Percentiles rank a stretch among this genome's conserved stretches.
These are phyloP conservation scores for Plasmodium gallinaceum DNA, from an alignment of 169 alveolate genomes.

Conservation along the genomic window DNA sequence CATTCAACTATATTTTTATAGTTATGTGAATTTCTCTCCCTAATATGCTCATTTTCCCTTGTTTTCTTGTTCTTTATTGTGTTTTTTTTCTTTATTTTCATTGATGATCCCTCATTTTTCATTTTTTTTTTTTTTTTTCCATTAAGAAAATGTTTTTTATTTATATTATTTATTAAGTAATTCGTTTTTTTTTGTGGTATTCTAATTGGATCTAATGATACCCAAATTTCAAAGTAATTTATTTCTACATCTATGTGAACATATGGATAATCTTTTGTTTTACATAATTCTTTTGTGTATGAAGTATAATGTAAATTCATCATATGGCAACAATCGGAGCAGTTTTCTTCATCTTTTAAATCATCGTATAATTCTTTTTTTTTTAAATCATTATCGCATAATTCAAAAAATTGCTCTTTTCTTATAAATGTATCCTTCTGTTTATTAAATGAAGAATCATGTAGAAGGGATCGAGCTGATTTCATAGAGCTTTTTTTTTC, in stretches of 20 bases:
- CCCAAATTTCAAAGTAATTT: conserved; percentile 66
- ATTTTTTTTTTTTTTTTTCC: conserved; percentile 12
- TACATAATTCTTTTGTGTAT: conserved; percentile 69
- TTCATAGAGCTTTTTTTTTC: not conserved
- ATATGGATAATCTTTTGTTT: conserved; percentile 41
- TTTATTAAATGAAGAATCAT: not conserved
- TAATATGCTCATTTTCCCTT: not conserved
- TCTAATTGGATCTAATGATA: conserved; percentile 70
- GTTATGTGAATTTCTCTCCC: not conserved
- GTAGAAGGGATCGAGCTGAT: not conserved
- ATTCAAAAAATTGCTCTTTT: not conserved
- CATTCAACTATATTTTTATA: not conserved
- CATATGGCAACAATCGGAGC: conserved; percentile 33
- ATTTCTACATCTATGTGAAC: conserved; percentile 73
- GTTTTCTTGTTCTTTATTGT: not conserved
- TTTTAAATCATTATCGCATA: not conserved
- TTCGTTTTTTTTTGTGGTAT: conserved; percentile 57
- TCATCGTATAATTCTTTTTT: conserved; percentile 3
- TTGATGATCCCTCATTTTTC: not conserved
- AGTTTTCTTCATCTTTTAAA: not conserved
- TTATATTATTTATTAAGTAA: not conserved
- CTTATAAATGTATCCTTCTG: conserved; percentile 8
- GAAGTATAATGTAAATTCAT: conserved; percentile 55
- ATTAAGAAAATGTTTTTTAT: conserved; percentile 1
- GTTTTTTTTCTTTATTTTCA: conserved; percentile 1